A percentile compares a stretch with the other conserved stretches of the same genome.
Conservation (phyloP, 805 yeast genomes). For the Lachancea nothofagi region DNA sequence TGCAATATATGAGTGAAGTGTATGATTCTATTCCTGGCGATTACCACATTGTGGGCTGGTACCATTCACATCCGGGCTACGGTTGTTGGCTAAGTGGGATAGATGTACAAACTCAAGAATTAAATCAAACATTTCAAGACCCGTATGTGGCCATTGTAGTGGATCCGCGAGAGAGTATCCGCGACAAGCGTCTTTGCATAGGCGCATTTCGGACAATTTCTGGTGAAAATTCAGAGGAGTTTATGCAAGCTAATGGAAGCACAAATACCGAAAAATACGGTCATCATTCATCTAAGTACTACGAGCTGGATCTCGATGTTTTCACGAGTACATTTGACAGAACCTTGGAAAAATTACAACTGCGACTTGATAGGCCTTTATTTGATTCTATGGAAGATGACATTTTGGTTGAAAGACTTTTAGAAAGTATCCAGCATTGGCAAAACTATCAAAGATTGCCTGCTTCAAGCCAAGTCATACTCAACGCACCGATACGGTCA, state of each 20-base stretch:
- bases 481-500: slow-evolving; percentile 1
- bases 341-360: slow-evolving; percentile 11
- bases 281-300: slow-evolving; percentile 13
- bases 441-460: slow-evolving; percentile 15
- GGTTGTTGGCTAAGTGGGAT: slow-evolving; percentile 95
- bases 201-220: slow-evolving; percentile 82
- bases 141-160: slow-evolving; percentile 86
- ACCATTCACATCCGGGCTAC: slow-evolving; percentile 97
- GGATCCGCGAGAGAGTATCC: slow-evolving; percentile 67
- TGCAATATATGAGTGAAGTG: slow-evolving; percentile 57
- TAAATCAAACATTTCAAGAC: slow-evolving; percentile 85
- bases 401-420: slow-evolving; percentile 15
- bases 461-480: slow-evolving; percentile 3
- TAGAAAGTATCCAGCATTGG: slow-evolving; percentile 26
- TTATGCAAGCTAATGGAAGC: slow-evolving; percentile 5
- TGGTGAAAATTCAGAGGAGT: slow-evolving; percentile 5
- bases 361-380: slow-evolving; percentile 11
- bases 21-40: slow-evolving; percentile 44
- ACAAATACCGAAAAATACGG: slow-evolving; percentile 1
- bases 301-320: slow-evolving; percentile 19
- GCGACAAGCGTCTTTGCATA: slow-evolving; percentile 65
- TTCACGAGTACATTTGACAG: slow-evolving; percentile 22
- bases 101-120: slow-evolving; percentile 81
- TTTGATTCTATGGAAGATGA: slow-evolving; percentile 9
- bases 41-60: slow-evolving; percentile 93